These are phyloP conservation scores for Hapsidospora chrysogenum DNA, from an alignment of 495 filamentous ascomycete genomes.

Conservation along the genomic window DNA sequence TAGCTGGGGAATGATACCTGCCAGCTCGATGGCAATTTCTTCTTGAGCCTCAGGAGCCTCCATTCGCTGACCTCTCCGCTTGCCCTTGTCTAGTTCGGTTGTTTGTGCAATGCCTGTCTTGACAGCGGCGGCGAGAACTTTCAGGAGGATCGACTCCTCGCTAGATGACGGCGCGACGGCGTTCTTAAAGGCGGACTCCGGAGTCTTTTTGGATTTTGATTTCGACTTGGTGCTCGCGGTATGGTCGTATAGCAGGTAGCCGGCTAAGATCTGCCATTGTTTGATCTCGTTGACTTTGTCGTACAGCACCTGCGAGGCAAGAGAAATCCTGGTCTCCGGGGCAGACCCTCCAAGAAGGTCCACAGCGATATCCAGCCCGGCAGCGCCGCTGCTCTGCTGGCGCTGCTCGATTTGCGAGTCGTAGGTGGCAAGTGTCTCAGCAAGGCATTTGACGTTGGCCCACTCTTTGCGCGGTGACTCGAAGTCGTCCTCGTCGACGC, in stretches of 20 bases:
- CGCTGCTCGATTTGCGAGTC: constrained; percentile 36
- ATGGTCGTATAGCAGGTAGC: constrained; percentile 85
- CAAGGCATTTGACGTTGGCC: constrained; percentile 82
- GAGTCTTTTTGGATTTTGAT: constrained; percentile 20
- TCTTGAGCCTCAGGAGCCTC: constrained; percentile 52
- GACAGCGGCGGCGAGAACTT: constrained; percentile 68
- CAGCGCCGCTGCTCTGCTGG: constrained; percentile 20
- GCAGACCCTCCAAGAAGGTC: constrained; percentile 36
- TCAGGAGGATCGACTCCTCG: constrained; percentile 73
- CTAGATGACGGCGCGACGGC: constrained; percentile 55
- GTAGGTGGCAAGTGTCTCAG: constrained; percentile 66
- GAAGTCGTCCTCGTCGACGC: constrained; percentile 50
- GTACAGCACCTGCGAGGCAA: constrained; percentile 73
- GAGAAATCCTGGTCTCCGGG: constrained; percentile 62
- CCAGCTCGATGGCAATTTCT: constrained; percentile 55
- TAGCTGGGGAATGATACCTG: constrained; percentile 62
- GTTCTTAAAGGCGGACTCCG: constrained; percentile 38
- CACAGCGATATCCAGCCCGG: constrained; percentile 24
- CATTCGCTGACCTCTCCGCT: constrained; percentile 37
- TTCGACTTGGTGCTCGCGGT: constrained; percentile 33
- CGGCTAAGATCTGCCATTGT: constrained; percentile 77
- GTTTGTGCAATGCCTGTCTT: constrained; percentile 45
- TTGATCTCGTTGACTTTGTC: constrained; percentile 61
- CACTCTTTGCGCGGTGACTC: constrained; percentile 61
- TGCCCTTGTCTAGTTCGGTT: constrained; percentile 43